Base-by-base conservation (phyloP, 2,329 filamentous ascomycete genomes). In the Apiospora pterosperma region DNA sequence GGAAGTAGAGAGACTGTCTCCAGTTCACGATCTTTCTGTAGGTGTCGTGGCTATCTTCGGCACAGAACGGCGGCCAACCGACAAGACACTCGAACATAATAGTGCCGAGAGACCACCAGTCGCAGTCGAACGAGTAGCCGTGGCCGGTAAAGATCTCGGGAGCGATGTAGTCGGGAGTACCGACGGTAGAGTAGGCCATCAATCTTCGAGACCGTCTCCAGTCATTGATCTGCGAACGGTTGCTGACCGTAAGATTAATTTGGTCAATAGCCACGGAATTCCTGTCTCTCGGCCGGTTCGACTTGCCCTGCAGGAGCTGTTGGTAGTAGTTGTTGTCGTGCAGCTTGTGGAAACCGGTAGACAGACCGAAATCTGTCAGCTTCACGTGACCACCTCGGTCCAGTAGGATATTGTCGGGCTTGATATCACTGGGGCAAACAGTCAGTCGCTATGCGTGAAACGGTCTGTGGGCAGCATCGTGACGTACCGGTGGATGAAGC, bases 81-180 rank as follows among this genome's bases (percentile, higher is more conserved):
- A 99, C 93, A 70, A 99, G 85, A 78, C 96, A 99, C 80, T 99
- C 96, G 74, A 98, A 99, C 96, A 99, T 98, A 80, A 99, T 99
- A 55, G 96, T 97, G 62, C 96, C 96, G 61, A 99, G 86, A 25
- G 92, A 97, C 96, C 96, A 99, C 96, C 96, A 99, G 83, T 99
- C 96, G 77, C 96, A 99, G 76, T 96, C 91, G 74, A 95, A 97
- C 65, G 93, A 92, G 81, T 99, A 99, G 60, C 96, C 96, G 74
- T 97, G 92, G 21, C 95, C 94, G 59, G 92, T 96, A 79, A 99
- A 98, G 72, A 99, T 98, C 77, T 99, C 96, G 3, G 96, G 96
- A 1, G 96, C 96, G 75, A 99, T 99, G 77, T 99, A 99, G 78
- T 99, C 96, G 11, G 96, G 96, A 1, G 96, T 99, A 69, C 96